These are phyloP conservation scores for Metschnikowia anglica DNA, from an alignment of 805 yeast species.

Conservation along the genomic window DNA sequence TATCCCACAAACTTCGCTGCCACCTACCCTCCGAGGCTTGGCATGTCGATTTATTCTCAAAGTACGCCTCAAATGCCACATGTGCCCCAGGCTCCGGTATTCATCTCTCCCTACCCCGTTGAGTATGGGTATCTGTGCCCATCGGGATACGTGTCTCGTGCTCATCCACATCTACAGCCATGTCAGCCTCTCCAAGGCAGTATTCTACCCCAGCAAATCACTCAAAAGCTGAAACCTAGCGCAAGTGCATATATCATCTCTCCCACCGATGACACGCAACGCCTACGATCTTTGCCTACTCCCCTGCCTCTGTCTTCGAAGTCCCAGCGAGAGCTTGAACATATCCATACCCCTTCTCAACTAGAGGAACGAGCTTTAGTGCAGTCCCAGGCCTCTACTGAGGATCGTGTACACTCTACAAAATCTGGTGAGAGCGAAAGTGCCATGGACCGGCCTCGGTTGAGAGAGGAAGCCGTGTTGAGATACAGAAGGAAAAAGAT, in stretches of 20 bases:
- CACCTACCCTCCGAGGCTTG: background rate
- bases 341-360: no score
- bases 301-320: background rate
- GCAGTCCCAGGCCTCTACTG: no score
- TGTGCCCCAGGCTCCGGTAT: background rate
- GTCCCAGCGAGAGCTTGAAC: background rate
- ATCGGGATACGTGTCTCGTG: background rate
- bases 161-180: background rate
- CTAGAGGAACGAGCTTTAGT: no score
- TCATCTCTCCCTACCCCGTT: background rate
- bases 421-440: no score
- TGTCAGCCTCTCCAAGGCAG: background rate
- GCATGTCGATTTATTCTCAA: background rate
- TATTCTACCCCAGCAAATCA: no score
- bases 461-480: background rate
- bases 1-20: background rate
- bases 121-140: background rate
- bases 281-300: background rate
- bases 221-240: no score
- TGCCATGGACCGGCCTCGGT: no score
- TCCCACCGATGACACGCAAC: background rate
- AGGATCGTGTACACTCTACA: no score
- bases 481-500: constrained; percentile 2
- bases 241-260: background rate
- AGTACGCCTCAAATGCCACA: background rate